phyloP scores from a whole-genome alignment of 495 filamentous ascomycete species.

The Aspergillus coremiiformis region DNA sequence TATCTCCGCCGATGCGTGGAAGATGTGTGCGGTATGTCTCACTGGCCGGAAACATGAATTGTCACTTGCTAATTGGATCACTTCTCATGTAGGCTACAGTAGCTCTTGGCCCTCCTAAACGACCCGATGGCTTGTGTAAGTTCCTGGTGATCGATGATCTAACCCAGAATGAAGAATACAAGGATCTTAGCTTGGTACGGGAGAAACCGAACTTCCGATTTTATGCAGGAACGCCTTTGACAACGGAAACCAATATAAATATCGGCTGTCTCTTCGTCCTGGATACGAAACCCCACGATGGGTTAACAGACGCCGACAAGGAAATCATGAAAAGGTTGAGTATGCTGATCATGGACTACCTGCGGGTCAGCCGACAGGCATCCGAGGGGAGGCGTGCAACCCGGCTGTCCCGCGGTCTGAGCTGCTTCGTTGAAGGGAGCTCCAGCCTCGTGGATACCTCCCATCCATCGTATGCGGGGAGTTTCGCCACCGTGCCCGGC shows the following conservation, averaged over 20 bases:
- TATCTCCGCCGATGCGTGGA: slow-evolving; percentile 34
- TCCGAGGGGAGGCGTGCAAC: slow-evolving; percentile 51
- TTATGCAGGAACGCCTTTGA: slow-evolving; percentile 48
- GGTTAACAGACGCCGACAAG: slow-evolving; percentile 28
- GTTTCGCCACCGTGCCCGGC: slow-evolving; percentile 14
- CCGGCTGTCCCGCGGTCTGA: slow-evolving; percentile 54
- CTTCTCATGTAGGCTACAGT: slow-evolving; percentile 20
- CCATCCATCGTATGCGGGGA: slow-evolving; percentile 22
- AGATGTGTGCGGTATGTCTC: slow-evolving; percentile 38
- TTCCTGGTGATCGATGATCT: slow-evolving; percentile 38
- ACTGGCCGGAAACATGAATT: background rate
- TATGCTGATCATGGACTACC: slow-evolving; percentile 52
- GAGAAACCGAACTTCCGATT: slow-evolving; percentile 38
- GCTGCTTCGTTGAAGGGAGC: slow-evolving; percentile 54
- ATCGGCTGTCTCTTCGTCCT: slow-evolving; percentile 66
- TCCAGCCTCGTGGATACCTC: slow-evolving; percentile 36
- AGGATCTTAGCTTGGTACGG: slow-evolving; percentile 34
- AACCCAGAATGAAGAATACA: slow-evolving; percentile 34
- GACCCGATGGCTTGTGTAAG: slow-evolving; percentile 18
- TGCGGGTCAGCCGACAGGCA: slow-evolving; percentile 51
- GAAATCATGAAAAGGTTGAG: slow-evolving; percentile 43
- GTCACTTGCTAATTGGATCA: slow-evolving; percentile 1
- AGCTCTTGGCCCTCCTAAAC: slow-evolving; percentile 30
- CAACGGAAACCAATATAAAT: slow-evolving; percentile 58
- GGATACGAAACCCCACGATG: slow-evolving; percentile 41